These are phyloP conservation scores for Calonectria fujianensis DNA, from an alignment of 2,329 filamentous ascomycete species.

Conservation along the genomic window DNA sequence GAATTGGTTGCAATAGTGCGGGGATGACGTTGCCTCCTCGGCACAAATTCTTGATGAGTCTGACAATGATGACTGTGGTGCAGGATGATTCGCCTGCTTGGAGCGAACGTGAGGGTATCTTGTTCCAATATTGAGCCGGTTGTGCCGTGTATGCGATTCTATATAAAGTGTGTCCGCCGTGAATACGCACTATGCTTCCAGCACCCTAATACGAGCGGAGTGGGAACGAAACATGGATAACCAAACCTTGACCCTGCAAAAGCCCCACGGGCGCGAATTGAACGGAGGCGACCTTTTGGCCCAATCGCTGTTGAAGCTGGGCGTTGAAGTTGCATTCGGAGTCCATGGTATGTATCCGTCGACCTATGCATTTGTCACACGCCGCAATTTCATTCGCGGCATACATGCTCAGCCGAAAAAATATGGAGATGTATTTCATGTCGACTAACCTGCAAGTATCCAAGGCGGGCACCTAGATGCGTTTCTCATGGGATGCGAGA, in stretches of 20 bases:
- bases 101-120: background rate
- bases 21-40: background rate
- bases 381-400: background rate
- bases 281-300: slow-evolving; percentile 15
- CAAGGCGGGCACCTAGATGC: slow-evolving; percentile 5
- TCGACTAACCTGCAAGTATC: background rate
- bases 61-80: background rate
- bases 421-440: background rate
- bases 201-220: background rate
- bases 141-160: background rate
- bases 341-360: slow-evolving; percentile 7
- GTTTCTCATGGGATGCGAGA: slow-evolving; percentile 13
- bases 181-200: background rate
- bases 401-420: background rate
- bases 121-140: background rate
- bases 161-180: background rate
- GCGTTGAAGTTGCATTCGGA: slow-evolving; percentile 19
- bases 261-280: slow-evolving; percentile 15
- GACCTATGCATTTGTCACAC: background rate
- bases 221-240: background rate
- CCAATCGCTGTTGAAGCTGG: slow-evolving; percentile 18
- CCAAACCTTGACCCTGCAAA: slow-evolving; percentile 6
- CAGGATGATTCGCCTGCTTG: background rate
- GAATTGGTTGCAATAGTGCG: slow-evolving; percentile 5
- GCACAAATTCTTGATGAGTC: background rate